Evolutionary conservation across 176 grass and related monocot genomes (phyloP).

Genomic region (Triticum aestivum): IWGSC_CS_RefSeq_v2.1 NC_057814.1:35146257-35146756

Average conservation of each 20-base stretch:
- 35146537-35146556: slow-evolving; percentile 1
- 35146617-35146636: neutral
- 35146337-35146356: no score
- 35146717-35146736: slow-evolving; percentile 37
- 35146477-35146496: slow-evolving; percentile 3
- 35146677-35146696: slow-evolving; percentile 46
- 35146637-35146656: slow-evolving; percentile 31
- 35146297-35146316: no score
- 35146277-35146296: no score
- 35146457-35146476: slow-evolving; percentile 34
- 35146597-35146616: neutral
- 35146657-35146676: slow-evolving; percentile 32
- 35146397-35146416: neutral
- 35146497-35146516: slow-evolving; percentile 26
- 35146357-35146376: no score
- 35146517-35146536: slow-evolving; percentile 37
- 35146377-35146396: no score
- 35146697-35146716: slow-evolving; percentile 22
- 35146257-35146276: no score
- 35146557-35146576: neutral
- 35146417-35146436: slow-evolving; percentile 26
- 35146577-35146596: slow-evolving; percentile 29
- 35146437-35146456: slow-evolving; percentile 28
- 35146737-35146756: slow-evolving; percentile 31
- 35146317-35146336: no score